phyloP scores from a whole-genome alignment of 1,284 basidiomycete species.

The Termitomyces sp. region DNA sequence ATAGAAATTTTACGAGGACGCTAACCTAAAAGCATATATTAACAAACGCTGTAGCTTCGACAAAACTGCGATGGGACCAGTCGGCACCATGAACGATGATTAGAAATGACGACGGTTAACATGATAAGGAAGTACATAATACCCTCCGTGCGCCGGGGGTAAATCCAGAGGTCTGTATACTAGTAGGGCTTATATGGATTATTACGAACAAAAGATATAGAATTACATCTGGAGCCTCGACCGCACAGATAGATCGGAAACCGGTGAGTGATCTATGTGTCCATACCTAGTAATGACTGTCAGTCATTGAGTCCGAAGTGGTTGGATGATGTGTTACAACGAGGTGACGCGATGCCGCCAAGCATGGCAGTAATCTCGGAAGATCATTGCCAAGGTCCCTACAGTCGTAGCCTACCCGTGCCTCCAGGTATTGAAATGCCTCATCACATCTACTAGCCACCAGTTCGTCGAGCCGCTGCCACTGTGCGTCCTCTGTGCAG shows the following conservation, averaged over 20 bases:
- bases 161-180: no score
- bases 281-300: no score
- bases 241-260: no score
- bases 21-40: not conserved
- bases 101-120: not conserved
- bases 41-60: not conserved
- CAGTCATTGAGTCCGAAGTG: no score
- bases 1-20: not conserved
- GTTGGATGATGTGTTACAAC: not conserved
- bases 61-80: not conserved
- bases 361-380: not conserved
- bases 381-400: not conserved
- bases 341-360: not conserved
- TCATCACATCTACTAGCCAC: not conserved
- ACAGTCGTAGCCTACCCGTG: not conserved
- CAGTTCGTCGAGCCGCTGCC: not conserved
- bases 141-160: no score
- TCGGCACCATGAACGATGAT: not conserved
- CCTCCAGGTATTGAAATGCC: not conserved
- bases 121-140: no score
- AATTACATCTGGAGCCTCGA: no score
- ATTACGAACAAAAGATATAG: no score
- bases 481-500: not conserved
- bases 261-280: no score
- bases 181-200: no score